Evolutionary conservation across 2,329 filamentous ascomycete genomes (phyloP).

Genomic region (Pseudogymnoascus sp.): DNA sequence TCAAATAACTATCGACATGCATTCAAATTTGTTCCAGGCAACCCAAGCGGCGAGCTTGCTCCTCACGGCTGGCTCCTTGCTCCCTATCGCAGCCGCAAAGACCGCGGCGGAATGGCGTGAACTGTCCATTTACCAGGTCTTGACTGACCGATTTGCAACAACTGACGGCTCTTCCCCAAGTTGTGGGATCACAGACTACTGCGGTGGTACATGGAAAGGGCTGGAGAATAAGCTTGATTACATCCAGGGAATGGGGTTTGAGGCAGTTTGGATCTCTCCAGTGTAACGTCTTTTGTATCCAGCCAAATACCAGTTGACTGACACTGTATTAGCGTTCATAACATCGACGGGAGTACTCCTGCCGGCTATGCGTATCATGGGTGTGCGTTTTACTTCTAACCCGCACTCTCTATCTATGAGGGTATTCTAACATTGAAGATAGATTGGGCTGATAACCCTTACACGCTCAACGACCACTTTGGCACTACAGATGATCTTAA

Average conservation of each 20-base stretch:
- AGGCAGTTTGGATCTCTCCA: conserved; percentile 32
- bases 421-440: background rate
- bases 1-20: background rate
- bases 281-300: conserved; percentile 35
- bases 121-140: conserved; percentile 38
- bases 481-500: conserved; percentile 40
- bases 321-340: conserved; percentile 36
- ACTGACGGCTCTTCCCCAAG: conserved; percentile 30
- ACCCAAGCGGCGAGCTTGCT: background rate
- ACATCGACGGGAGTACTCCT: conserved; percentile 27
- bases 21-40: background rate
- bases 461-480: conserved; percentile 40
- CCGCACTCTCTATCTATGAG: background rate
- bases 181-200: conserved; percentile 35
- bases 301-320: conserved; percentile 25
- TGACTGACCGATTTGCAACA: conserved; percentile 39
- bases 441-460: conserved; percentile 38
- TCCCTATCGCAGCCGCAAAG: background rate
- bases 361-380: conserved; percentile 44
- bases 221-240: conserved; percentile 43
- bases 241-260: conserved; percentile 44
- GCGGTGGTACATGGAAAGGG: conserved; percentile 45
- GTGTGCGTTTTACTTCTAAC: conserved; percentile 27
- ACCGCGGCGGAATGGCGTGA: conserved; percentile 30
- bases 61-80: background rate